Evolutionary conservation across 1,284 basidiomycete genomes (phyloP).

Genomic region (Coniophora puteana): DNA sequence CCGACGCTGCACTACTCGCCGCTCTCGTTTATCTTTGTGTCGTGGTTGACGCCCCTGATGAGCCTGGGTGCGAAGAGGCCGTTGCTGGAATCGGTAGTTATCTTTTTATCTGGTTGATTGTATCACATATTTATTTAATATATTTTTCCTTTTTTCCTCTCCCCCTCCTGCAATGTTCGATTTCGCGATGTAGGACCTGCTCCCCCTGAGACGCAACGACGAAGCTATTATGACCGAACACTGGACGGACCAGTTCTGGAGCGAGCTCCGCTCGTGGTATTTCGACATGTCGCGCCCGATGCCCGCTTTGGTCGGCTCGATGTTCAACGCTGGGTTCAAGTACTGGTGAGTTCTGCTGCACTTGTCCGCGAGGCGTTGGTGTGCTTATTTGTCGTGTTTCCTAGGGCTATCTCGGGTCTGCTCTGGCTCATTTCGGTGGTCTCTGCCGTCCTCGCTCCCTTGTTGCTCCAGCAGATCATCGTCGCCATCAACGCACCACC

Average conservation of each 20-base stretch:
- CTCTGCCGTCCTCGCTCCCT: constrained; percentile 18
- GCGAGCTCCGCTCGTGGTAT: constrained; percentile 14
- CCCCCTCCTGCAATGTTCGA: too few species aligned
- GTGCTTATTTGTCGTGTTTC: too few species aligned
- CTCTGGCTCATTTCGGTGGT: constrained; percentile 25
- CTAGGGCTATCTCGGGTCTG: constrained; percentile 22
- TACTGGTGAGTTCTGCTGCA: constrained; percentile 12
- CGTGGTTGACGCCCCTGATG: constrained; percentile 20
- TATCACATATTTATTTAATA: constrained; percentile 11
- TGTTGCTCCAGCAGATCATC: constrained; percentile 25
- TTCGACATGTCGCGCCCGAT: constrained; percentile 13
- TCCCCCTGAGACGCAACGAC: constrained; percentile 23
- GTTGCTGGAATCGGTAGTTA: constrained; percentile 29
- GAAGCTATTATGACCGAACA: constrained; percentile 21
- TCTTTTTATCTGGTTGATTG: constrained; percentile 20
- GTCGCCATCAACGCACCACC: constrained; percentile 17
- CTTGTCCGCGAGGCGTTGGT: too few species aligned
- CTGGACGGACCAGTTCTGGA: constrained; percentile 24
- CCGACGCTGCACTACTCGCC: constrained; percentile 15
- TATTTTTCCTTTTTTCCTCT: too few species aligned
- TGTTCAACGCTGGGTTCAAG: constrained; percentile 14
- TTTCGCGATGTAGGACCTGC: constrained; percentile 22
- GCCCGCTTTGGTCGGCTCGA: constrained; percentile 15
- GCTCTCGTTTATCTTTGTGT: constrained; percentile 13
- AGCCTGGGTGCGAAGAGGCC: constrained; percentile 21